These are phyloP conservation scores for Populus hybrid DNA, from an alignment of 441 rosid genomes.

Conservation along the genomic window DNA sequence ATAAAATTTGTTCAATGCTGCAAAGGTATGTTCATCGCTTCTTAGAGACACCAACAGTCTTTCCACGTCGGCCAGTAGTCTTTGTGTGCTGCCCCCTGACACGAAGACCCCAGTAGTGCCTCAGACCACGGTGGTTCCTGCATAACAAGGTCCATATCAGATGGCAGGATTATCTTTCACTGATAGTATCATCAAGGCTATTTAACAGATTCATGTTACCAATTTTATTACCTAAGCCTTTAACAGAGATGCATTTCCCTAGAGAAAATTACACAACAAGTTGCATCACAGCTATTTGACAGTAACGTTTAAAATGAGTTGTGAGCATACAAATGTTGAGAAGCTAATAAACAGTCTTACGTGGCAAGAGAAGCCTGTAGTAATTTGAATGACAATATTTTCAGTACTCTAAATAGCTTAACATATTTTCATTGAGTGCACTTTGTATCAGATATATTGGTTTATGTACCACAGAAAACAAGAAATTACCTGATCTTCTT, in stretches of 20 bases:
- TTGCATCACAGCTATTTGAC: not conserved
- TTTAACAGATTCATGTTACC: not conserved
- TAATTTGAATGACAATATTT: not conserved
- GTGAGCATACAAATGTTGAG: not conserved
- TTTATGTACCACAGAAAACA: not conserved
- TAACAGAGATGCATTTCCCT: not conserved
- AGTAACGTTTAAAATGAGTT: not conserved
- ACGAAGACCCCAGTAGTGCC: conserved; percentile 84
- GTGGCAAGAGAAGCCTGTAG: not conserved
- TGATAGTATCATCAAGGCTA: not conserved
- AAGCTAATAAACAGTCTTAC: not conserved
- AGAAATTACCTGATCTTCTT: conserved; percentile 62
- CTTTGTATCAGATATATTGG: not conserved
- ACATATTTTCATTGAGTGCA: not conserved
- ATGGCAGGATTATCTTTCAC: not conserved
- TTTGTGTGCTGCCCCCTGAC: conserved; percentile 88
- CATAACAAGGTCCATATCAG: not conserved
- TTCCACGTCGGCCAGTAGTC: conserved; percentile 78
- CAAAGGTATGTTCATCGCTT: conserved; percentile 34
- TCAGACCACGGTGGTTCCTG: conserved; percentile 84
- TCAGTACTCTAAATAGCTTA: not conserved
- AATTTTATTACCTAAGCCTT: not conserved
- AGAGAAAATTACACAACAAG: not conserved
- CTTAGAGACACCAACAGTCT: conserved; percentile 88
- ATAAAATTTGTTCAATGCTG: conserved; percentile 15